Conservation (phyloP, 2,329 filamentous ascomycete genomes). For the Ascochyta pisi region DNA sequence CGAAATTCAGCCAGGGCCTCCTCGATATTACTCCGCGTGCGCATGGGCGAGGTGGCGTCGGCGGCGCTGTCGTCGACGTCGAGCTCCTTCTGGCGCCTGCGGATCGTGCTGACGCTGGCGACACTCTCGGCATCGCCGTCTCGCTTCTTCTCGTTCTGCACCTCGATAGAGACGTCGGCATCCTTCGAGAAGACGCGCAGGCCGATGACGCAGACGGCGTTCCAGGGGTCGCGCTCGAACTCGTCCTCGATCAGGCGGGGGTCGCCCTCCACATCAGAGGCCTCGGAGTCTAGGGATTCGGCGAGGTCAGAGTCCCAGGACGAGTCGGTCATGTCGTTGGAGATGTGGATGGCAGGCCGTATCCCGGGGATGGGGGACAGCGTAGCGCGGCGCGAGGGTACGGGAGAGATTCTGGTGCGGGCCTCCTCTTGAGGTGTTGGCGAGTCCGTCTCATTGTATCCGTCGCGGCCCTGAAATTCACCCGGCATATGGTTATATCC, state of each 20-base stretch:
- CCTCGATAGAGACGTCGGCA: constrained; percentile 58
- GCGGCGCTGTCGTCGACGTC: constrained; percentile 52
- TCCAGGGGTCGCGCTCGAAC: constrained; percentile 63
- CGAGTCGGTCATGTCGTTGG: constrained; percentile 43
- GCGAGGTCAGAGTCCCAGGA: constrained; percentile 53
- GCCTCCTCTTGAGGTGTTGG: constrained; percentile 40
- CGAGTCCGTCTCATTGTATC: constrained; percentile 47
- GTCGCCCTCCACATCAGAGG: constrained; percentile 32
- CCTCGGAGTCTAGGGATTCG: constrained; percentile 40
- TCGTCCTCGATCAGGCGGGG: constrained; percentile 44
- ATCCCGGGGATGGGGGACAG: constrained; percentile 47
- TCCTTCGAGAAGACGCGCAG: constrained; percentile 64
- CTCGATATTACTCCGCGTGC: constrained; percentile 40
- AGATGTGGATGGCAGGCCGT: constrained; percentile 45
- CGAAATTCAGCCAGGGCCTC: constrained; percentile 21
- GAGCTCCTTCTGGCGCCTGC: constrained; percentile 44
- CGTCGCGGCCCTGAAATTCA: constrained; percentile 45
- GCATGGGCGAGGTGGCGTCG: constrained; percentile 48
- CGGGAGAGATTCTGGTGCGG: constrained; percentile 27
- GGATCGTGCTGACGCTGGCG: constrained; percentile 18
- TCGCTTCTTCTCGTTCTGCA: constrained; percentile 51
- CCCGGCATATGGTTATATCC: constrained; percentile 18
- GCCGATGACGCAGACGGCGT: constrained; percentile 66
- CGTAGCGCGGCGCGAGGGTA: constrained; percentile 44
- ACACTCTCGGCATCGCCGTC: constrained; percentile 36